Conservation (phyloP, 805 yeast species). For the Wickerhamomyces subpelliculosus region DNA sequence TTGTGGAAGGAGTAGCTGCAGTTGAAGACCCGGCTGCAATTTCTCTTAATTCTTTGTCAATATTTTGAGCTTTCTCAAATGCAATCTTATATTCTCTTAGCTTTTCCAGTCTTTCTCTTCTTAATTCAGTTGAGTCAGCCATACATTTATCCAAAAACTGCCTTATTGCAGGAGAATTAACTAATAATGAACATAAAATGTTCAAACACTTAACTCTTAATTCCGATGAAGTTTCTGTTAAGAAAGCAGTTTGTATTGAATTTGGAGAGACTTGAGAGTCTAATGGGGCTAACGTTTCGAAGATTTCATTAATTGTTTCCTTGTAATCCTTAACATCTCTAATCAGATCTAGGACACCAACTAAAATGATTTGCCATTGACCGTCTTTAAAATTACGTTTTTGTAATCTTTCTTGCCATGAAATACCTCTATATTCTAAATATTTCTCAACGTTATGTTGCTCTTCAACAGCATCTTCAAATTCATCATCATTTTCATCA, state of each 20-base stretch:
- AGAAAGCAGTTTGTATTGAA: conserved; percentile 49
- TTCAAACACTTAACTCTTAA: conserved; percentile 52
- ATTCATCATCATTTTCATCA: conserved; percentile 4
- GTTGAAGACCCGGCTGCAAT: conserved; percentile 15
- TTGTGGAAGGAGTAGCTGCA: conserved; percentile 3
- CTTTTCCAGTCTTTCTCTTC: conserved; percentile 62
- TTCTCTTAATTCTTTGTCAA: conserved; percentile 34
- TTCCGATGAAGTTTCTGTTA: conserved; percentile 39
- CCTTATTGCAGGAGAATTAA: conserved; percentile 53
- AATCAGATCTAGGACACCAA: conserved; percentile 63
- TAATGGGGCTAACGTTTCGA: conserved; percentile 51
- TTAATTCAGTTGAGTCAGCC: conserved; percentile 52
- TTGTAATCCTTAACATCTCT: conserved; percentile 51
- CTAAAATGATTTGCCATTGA: conserved; percentile 71
- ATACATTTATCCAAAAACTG: conserved; percentile 59
- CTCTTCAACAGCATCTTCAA: conserved; percentile 9
- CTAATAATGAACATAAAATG: conserved; percentile 56
- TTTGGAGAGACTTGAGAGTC: conserved; percentile 40
- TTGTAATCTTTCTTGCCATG: conserved; percentile 76
- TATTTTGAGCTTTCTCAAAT: conserved; percentile 42
- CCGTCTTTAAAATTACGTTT: conserved; percentile 77
- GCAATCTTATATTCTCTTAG: conserved; percentile 51
- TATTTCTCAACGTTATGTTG: conserved; percentile 26
- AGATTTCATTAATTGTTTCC: conserved; percentile 42
- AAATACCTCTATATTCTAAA: conserved; percentile 48